Conservation (phyloP, 345 rosid species). For the Camelina sativa region DNA sequence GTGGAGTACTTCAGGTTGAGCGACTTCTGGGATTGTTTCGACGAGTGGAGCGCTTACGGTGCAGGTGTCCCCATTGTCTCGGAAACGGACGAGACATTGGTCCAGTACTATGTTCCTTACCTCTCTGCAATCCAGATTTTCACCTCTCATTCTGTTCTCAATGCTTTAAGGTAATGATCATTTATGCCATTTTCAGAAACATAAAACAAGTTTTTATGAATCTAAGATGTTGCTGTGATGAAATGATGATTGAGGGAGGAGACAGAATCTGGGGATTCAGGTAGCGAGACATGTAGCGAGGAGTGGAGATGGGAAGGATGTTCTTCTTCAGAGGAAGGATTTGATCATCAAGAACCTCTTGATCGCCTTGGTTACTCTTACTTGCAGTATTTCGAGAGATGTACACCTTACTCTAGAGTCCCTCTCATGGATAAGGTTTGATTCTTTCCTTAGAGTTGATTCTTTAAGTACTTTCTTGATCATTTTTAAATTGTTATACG, state of each 20-base stretch:
- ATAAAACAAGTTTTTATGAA: background rate
- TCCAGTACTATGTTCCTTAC: constrained; percentile 96
- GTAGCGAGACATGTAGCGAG: constrained; percentile 80
- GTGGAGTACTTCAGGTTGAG: constrained; percentile 77
- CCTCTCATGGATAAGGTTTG: constrained; percentile 98
- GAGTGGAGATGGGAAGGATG: constrained; percentile 87
- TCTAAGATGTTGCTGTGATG: constrained; percentile 33
- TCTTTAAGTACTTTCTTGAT: background rate
- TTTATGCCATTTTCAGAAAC: background rate
- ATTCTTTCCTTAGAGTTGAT: background rate
- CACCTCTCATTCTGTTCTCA: constrained; percentile 68
- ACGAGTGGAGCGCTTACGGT: constrained; percentile 99
- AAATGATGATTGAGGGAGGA: constrained; percentile 44
- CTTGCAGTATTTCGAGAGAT: constrained; percentile 83
- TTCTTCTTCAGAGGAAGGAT: constrained; percentile 85
- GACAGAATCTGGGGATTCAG: constrained; percentile 74
- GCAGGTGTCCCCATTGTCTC: constrained; percentile 86
- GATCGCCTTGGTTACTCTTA: constrained; percentile 78
- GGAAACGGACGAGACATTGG: constrained; percentile 66
- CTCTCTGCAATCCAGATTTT: constrained; percentile 94
- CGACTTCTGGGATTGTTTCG: constrained; percentile 87
- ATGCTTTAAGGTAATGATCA: constrained; percentile 55
- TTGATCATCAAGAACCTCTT: constrained; percentile 68
- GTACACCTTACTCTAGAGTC: constrained; percentile 83
- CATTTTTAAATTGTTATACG: background rate